Percentiles rank a stretch among this genome's conserved stretches.
Evolutionary conservation across 179 eudicot species (phyloP).

Genomic region (Beta macrorhiza): DNA sequence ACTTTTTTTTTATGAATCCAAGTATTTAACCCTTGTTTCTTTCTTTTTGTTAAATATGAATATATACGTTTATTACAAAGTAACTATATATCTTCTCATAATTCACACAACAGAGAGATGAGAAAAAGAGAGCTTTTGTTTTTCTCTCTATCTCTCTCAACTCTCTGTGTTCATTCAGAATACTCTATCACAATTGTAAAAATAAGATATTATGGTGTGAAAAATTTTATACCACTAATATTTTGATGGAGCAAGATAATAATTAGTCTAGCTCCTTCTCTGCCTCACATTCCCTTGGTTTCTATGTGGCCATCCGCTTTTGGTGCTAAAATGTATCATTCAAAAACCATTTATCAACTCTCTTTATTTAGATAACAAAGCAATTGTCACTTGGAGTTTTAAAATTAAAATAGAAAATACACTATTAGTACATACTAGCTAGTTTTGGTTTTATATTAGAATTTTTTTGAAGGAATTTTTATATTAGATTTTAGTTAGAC

Average conservation of each 20-base stretch:
- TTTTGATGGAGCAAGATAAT: not conserved
- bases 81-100: not conserved
- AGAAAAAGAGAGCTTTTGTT: not conserved
- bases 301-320: not conserved
- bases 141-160: constrained; percentile 3
- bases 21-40: not conserved
- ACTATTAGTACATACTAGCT: not conserved
- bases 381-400: not conserved
- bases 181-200: not conserved
- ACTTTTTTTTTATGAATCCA: not conserved
- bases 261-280: not conserved
- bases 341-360: not conserved
- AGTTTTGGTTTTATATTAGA: too few relatives aligned
- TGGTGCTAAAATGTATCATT: not conserved
- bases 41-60: not conserved
- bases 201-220: not conserved
- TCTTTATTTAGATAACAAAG: not conserved
- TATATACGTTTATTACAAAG: not conserved
- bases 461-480: too few relatives aligned
- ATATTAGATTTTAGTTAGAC: too few relatives aligned
- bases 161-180: not conserved
- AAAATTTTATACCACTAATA: not conserved
- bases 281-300: not conserved
- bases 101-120: not conserved
- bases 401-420: not conserved